A percentile compares a stretch with the other conserved stretches of the same genome.
Conservation (phyloP, 1,284 basidiomycete genomes). For the Microbotryum silenes-acaulis region DNA sequence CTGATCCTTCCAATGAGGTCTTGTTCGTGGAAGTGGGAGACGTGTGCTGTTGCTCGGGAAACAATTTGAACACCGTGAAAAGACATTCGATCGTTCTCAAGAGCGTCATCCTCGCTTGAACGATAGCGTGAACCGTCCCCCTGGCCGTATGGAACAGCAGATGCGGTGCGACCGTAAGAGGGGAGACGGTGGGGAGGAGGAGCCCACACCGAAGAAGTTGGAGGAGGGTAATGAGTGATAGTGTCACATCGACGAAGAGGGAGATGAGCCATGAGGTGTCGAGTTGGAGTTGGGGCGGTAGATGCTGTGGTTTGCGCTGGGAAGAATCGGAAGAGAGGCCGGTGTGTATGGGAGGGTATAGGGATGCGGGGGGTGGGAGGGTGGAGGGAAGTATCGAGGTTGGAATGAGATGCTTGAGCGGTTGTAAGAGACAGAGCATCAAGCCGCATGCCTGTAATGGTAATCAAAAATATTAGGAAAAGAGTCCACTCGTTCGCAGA, state of each 20-base stretch:
- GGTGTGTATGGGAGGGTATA: not conserved
- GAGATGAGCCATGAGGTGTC: conserved; percentile 10
- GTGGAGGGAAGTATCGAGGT: conserved; percentile 6
- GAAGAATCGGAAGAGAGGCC: not conserved
- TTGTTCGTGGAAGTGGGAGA: not conserved
- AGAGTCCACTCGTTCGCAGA: not conserved
- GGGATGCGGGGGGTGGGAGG: conserved; percentile 2
- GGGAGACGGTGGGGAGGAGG: conserved; percentile 1
- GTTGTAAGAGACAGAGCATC: conserved; percentile 2
- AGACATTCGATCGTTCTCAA: conserved; percentile 9
- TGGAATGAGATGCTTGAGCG: conserved; percentile 13
- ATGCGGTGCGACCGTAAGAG: conserved; percentile 5
- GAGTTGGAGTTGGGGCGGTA: not conserved
- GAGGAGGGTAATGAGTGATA: conserved; percentile 4
- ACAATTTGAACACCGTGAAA: not conserved
- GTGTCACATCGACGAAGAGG: conserved; percentile 5
- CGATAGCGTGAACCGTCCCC: not conserved
- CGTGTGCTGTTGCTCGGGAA: not conserved
- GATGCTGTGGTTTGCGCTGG: too few relatives aligned
- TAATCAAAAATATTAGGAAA: not conserved
- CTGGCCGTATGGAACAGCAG: conserved; percentile 4
- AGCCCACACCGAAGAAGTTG: not conserved
- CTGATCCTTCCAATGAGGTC: not conserved
- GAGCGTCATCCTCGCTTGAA: not conserved
- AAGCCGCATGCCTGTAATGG: not conserved